phyloP scores from a whole-genome alignment of 169 alveolate genomes.

The Plasmodium yoelii region DNA sequence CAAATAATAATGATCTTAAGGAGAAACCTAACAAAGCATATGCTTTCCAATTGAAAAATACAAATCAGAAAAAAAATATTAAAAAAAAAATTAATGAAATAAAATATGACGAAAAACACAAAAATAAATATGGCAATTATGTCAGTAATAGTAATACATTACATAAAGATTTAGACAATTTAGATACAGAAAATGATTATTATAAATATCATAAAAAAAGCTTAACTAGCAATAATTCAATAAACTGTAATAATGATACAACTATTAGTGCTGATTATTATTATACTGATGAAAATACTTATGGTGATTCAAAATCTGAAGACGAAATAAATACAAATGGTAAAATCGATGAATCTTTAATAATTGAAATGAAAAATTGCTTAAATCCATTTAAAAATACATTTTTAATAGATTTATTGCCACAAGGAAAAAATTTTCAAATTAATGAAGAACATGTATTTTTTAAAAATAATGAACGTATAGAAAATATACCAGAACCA shows the following conservation, averaged over 20 bases:
- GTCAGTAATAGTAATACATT: not conserved
- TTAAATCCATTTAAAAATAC: slow-evolving; percentile 72
- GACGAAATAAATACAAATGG: slow-evolving; percentile 13
- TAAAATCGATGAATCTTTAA: slow-evolving; percentile 55
- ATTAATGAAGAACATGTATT: slow-evolving; percentile 72
- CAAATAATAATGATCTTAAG: not conserved
- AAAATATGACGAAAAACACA: too few relatives aligned
- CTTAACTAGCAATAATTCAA: not conserved
- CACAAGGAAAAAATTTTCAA: slow-evolving; percentile 72
- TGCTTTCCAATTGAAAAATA: not conserved
- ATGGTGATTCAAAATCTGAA: not conserved
- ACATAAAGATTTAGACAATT: not conserved
- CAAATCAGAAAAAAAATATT: too few relatives aligned
- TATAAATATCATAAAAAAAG: slow-evolving; percentile 3
- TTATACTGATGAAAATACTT: not conserved
- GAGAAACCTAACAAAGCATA: not conserved
- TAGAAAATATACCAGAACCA: slow-evolving; percentile 77
- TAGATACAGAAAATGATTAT: not conserved
- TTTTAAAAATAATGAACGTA: slow-evolving; percentile 71
- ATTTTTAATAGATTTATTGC: slow-evolving; percentile 69
- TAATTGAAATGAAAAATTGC: slow-evolving; percentile 68
- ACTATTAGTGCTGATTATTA: not conserved
- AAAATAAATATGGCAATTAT: too few relatives aligned
- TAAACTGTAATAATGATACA: slow-evolving; percentile 8
- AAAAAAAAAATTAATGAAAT: too few relatives aligned